These are phyloP conservation scores for Alternaria ethzedia DNA, from an alignment of 2,329 filamentous ascomycete species.

Conservation along the genomic window DNA sequence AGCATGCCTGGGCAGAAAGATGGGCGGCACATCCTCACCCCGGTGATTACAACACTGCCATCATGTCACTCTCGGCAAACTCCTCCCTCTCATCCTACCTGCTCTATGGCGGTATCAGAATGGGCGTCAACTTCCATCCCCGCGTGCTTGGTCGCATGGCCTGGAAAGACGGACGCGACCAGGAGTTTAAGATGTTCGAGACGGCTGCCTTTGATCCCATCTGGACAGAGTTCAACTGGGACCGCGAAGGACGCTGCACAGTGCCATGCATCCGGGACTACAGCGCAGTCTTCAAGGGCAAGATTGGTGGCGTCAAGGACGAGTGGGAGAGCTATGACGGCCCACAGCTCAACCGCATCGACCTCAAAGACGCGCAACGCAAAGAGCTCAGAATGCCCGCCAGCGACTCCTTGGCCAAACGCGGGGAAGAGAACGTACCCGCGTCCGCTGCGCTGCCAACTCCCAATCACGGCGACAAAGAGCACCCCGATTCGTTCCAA, in stretches of 20 bases:
- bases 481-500: slow-evolving; percentile 49
- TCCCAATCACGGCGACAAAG: slow-evolving; percentile 26
- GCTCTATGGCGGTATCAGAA: slow-evolving; percentile 61
- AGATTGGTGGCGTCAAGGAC: slow-evolving; percentile 53
- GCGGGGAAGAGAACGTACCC: slow-evolving; percentile 31
- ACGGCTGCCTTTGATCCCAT: slow-evolving; percentile 64
- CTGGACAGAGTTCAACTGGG: slow-evolving; percentile 64
- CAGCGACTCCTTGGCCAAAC: slow-evolving; percentile 15
- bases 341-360: slow-evolving; percentile 47
- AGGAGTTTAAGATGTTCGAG: slow-evolving; percentile 64
- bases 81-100: slow-evolving; percentile 62
- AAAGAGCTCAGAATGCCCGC: slow-evolving; percentile 32
- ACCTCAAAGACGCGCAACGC: slow-evolving; percentile 33
- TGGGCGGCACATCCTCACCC: slow-evolving; percentile 62
- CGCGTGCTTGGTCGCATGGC: slow-evolving; percentile 63
- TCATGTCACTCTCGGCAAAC: slow-evolving; percentile 64
- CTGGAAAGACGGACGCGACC: slow-evolving; percentile 61
- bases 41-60: slow-evolving; percentile 64
- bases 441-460: slow-evolving; percentile 37
- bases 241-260: slow-evolving; percentile 59
- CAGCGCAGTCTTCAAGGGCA: slow-evolving; percentile 59
- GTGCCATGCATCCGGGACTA: slow-evolving; percentile 63
- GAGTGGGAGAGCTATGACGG: slow-evolving; percentile 63
- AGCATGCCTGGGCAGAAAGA: slow-evolving; percentile 62
- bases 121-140: slow-evolving; percentile 65